Percentiles rank a stretch among this genome's conserved stretches.
Conservation (phyloP, 352 stramenopile species). For the Pythium brachiatum region DNA sequence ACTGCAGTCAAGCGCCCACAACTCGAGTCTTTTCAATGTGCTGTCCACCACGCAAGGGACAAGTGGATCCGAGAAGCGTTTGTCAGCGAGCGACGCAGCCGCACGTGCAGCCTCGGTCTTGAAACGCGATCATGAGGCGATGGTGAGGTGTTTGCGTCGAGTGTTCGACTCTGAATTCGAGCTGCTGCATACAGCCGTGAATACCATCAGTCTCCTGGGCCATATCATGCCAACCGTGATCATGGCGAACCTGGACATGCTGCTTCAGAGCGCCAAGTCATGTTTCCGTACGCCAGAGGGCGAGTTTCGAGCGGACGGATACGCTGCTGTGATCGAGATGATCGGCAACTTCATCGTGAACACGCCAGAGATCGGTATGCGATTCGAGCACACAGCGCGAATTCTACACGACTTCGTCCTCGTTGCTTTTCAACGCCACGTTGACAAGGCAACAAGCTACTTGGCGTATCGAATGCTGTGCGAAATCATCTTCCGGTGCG, state of each 20-base stretch:
- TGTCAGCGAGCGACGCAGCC: conserved; percentile 8
- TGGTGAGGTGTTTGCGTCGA: conserved; percentile 42
- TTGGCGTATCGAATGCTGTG: conserved; percentile 66
- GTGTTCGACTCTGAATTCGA: conserved; percentile 64
- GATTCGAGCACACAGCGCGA: conserved; percentile 26
- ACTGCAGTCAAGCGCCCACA: conserved; percentile 49
- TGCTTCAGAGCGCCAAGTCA: conserved; percentile 12
- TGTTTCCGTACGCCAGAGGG: conserved; percentile 60
- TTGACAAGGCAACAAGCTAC: conserved; percentile 58
- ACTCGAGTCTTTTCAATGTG: conserved; percentile 57
- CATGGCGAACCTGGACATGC: conserved; percentile 37
- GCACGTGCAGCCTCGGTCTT: not conserved
- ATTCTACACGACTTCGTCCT: conserved; percentile 43
- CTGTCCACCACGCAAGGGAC: conserved; percentile 33
- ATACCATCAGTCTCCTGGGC: conserved; percentile 52
- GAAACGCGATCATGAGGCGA: conserved; percentile 28
- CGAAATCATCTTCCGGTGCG: conserved; percentile 54
- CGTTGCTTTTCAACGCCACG: conserved; percentile 53
- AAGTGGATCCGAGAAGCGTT: conserved; percentile 5
- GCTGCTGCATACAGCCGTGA: conserved; percentile 54
- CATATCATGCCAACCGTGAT: conserved; percentile 49
- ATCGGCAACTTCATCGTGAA: conserved; percentile 37
- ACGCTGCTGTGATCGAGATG: conserved; percentile 60
- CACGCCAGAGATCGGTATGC: conserved; percentile 15
- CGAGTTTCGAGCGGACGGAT: conserved; percentile 64